Evolutionary conservation across 2,329 filamentous ascomycete genomes (phyloP).

Genomic region (Trichoderma sp.): DNA sequence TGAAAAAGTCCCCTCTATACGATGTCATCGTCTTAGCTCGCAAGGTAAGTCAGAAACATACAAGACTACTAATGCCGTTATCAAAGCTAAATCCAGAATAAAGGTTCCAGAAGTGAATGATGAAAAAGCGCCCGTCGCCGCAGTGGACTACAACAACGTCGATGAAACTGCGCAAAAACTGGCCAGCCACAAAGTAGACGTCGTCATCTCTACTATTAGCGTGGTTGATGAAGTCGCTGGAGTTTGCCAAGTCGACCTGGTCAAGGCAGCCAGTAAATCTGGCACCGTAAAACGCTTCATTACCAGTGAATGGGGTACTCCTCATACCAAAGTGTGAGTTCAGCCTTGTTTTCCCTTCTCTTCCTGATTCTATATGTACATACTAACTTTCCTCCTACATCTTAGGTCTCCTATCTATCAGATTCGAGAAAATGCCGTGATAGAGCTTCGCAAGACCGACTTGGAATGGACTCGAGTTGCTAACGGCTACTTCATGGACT

Average conservation of each 20-base stretch:
- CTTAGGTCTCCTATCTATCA: not conserved
- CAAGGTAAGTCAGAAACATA: not conserved
- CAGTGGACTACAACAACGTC: slow-evolving; percentile 13
- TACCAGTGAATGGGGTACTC: slow-evolving; percentile 7
- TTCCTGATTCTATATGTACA: too few species aligned
- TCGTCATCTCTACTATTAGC: slow-evolving; percentile 15
- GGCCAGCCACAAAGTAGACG: not conserved
- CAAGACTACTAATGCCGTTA: not conserved
- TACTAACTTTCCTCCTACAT: not conserved
- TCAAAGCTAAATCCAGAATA: not conserved
- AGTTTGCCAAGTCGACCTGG: slow-evolving; percentile 4
- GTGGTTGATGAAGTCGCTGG: not conserved
- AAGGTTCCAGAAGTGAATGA: not conserved
- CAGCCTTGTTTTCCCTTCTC: too few species aligned
- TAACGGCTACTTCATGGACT: slow-evolving; percentile 15
- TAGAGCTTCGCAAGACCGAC: not conserved
- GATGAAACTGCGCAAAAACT: slow-evolving; percentile 7
- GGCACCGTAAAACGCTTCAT: slow-evolving; percentile 19
- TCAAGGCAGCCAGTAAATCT: slow-evolving; percentile 13
- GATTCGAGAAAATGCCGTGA: not conserved
- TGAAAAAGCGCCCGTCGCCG: not conserved
- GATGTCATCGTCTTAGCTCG: slow-evolving; percentile 6
- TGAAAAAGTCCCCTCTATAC: not conserved
- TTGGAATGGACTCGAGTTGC: slow-evolving; percentile 7
- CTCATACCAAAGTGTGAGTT: not conserved